Evolutionary conservation across 2,329 filamentous ascomycete genomes (phyloP).

Genomic region (Fonsecaea pugnacius): DNA sequence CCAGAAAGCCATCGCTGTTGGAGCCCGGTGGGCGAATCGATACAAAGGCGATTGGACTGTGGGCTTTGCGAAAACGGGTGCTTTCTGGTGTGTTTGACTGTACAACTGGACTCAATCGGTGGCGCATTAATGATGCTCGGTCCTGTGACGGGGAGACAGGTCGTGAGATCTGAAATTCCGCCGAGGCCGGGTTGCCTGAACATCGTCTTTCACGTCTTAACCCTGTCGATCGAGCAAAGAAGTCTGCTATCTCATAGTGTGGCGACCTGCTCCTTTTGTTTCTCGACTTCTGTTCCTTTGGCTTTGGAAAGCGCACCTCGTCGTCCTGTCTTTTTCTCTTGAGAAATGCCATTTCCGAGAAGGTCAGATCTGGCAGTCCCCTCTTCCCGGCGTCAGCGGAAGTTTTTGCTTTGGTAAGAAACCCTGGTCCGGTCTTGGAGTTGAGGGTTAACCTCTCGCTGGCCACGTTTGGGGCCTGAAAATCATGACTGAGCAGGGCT

Average conservation of each 20-base stretch:
- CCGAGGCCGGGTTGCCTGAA: background rate
- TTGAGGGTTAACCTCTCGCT: conserved; percentile 33
- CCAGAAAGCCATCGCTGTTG: conserved; percentile 10
- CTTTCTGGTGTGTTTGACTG: background rate
- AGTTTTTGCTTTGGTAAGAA: conserved; percentile 33
- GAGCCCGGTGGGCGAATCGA: conserved; percentile 8
- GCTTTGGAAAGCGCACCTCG: background rate
- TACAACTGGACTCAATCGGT: background rate
- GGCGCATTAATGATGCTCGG: background rate
- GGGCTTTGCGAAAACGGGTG: background rate
- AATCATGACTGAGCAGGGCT: conserved; percentile 26
- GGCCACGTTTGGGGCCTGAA: conserved; percentile 36
- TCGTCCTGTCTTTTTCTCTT: conserved; percentile 21
- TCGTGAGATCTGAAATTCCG: conserved; percentile 20
- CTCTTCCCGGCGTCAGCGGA: conserved; percentile 22
- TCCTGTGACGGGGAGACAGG: conserved; percentile 16
- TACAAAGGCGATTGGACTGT: background rate
- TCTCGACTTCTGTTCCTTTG: background rate
- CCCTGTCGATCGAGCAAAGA: conserved; percentile 22
- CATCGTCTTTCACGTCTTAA: background rate
- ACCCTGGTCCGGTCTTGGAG: conserved; percentile 25
- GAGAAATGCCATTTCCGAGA: conserved; percentile 37
- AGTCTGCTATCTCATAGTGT: conserved; percentile 22
- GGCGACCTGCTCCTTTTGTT: conserved; percentile 3
- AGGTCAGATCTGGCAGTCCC: conserved; percentile 37